phyloP scores from a whole-genome alignment of 2,329 filamentous ascomycete genomes.

The Thelonectria rubi region DNA sequence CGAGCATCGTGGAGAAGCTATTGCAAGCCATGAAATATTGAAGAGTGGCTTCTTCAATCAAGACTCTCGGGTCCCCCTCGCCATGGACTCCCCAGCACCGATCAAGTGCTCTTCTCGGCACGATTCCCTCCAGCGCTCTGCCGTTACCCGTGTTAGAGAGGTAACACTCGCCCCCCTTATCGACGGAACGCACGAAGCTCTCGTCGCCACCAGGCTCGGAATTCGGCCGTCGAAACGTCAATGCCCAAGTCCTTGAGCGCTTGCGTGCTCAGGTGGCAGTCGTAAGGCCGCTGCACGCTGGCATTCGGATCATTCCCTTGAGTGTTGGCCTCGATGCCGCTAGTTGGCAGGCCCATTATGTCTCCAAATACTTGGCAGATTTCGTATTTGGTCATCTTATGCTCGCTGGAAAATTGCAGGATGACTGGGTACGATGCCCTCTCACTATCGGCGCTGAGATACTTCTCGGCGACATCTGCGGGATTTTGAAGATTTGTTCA shows the following conservation, averaged over 20 bases:
- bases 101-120: constrained; percentile 18
- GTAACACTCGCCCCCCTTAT: constrained; percentile 43
- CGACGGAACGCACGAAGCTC: constrained; percentile 68
- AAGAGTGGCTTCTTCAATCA: background rate
- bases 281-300: constrained; percentile 81
- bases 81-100: constrained; percentile 11
- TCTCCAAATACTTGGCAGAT: constrained; percentile 82
- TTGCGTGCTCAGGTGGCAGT: constrained; percentile 85
- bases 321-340: constrained; percentile 73
- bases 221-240: constrained; percentile 77
- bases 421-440: constrained; percentile 69
- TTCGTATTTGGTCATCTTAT: constrained; percentile 88
- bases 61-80: no score
- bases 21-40: constrained; percentile 5
- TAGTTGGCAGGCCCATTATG: constrained; percentile 78
- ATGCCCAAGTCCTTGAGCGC: constrained; percentile 78
- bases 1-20: background rate
- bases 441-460: constrained; percentile 61
- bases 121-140: constrained; percentile 5
- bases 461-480: constrained; percentile 75
- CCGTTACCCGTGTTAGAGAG: background rate
- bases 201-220: constrained; percentile 82
- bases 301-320: constrained; percentile 77
- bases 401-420: constrained; percentile 88
- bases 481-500: background rate